Evolutionary conservation across 140 eudicot species (phyloP), one percentile per base, ranked within the genome.

Genomic region (Erigeron philadelphicus): DNA sequence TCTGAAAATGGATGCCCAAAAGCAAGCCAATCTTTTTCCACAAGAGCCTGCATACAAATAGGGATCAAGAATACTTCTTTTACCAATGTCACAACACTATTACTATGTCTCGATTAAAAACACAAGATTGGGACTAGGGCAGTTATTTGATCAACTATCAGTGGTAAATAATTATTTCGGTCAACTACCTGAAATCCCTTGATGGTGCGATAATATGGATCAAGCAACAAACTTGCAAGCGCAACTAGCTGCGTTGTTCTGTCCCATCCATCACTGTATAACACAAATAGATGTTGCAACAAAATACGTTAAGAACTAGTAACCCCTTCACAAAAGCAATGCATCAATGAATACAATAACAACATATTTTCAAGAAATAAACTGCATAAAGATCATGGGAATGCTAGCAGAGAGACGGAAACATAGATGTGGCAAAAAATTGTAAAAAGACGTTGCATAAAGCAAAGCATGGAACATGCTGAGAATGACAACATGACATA

Each of bases 1-100:
- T 94, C 99, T 67, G 97, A 78, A 89, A 94, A 94, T 4, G 95
- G 97, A 87, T 94, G 99, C 19, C 99, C 99, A 82, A 94, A 94
- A 8, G 99, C 90, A 76, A 94, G 90, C 95, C 99, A 94, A 70
- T 94, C 99, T 75, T 94, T 94, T 71, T 94, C 99, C 67, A 94
- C 90, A 21, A 94, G 95, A 44, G 97, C 99, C 99, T 94, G 79
- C 73, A 80, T 9, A 10, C 41, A 61, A 67, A 64, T 15, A 40
- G 2, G n/a, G 17, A 60, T 45, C 35, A 35, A 11, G 42, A 13
- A 9, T n/a, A 42, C 11, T 10, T 42, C 46, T 31, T 66, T 11
- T 7, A 45, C 38, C 55, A n/a, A 10, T 71, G 48, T 40, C 43
- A 60, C 48, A 50, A 47, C 46, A 48, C 19, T 12, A 12, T 42